Conservation (phyloP, 176 grass and related monocot genomes). For the Microstegium vimineum region DNA sequence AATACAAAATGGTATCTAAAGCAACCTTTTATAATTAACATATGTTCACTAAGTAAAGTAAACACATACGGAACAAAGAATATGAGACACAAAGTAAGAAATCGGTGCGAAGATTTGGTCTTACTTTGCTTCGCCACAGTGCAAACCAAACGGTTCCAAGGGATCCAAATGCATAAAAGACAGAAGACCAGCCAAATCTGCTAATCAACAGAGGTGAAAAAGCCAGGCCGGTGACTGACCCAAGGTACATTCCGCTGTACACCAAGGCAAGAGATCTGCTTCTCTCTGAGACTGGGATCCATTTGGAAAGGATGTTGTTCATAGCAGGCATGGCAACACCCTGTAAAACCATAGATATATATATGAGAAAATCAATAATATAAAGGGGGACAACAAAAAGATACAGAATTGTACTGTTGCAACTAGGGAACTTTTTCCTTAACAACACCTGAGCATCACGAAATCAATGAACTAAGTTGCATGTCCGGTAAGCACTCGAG, state of each 20-base stretch:
- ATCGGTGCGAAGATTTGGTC: background rate
- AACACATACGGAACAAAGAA: background rate
- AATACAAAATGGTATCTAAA: background rate
- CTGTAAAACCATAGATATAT: constrained; percentile 44
- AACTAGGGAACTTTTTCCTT: background rate
- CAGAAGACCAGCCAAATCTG: constrained; percentile 93
- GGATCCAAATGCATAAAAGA: constrained; percentile 92
- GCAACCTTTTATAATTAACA: background rate
- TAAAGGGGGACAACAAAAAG: background rate
- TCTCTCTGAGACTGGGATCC: constrained; percentile 94
- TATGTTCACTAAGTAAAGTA: background rate
- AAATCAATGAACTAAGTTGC: background rate
- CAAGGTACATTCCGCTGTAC: constrained; percentile 99
- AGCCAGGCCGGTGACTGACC: constrained; percentile 84
- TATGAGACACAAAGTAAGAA: background rate
- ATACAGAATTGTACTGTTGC: background rate
- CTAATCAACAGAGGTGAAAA: constrained; percentile 91
- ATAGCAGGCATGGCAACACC: constrained; percentile 98
- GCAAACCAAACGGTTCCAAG: constrained; percentile 87
- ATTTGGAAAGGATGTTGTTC: constrained; percentile 97
- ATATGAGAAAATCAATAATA: background rate
- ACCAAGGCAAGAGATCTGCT: constrained; percentile 93
- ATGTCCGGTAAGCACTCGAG: background rate
- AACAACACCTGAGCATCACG: background rate
- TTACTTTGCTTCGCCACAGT: constrained; percentile 80